Evolutionary conservation across 441 rosid genomes (phyloP).

Genomic region (Sinapis alba): DNA sequence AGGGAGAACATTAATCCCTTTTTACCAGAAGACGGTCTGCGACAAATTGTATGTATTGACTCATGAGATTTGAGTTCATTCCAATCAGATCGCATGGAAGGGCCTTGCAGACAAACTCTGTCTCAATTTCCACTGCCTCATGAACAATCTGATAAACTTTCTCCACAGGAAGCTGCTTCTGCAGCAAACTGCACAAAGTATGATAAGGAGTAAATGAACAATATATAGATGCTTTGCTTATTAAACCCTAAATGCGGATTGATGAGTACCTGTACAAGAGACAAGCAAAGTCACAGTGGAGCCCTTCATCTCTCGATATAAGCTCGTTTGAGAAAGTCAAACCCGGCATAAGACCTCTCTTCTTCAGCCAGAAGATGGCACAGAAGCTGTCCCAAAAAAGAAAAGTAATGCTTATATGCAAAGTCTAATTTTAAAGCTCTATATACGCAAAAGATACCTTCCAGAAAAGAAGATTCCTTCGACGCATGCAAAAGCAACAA

Average conservation of each 20-base stretch:
- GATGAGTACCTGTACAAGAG: slow-evolving; percentile 67
- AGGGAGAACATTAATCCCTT: background rate
- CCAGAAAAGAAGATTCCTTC: slow-evolving; percentile 97
- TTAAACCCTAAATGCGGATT: background rate
- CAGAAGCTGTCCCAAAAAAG: slow-evolving; percentile 62
- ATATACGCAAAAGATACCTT: slow-evolving; percentile 51
- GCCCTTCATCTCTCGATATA: slow-evolving; percentile 91
- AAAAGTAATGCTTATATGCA: background rate
- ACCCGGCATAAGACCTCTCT: slow-evolving; percentile 96
- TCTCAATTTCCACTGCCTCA: slow-evolving; percentile 89
- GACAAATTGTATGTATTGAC: slow-evolving; percentile 88
- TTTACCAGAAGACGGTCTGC: slow-evolving; percentile 88
- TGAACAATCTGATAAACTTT: slow-evolving; percentile 65
- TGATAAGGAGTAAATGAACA: slow-evolving; percentile 3
- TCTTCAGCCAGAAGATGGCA: slow-evolving; percentile 93
- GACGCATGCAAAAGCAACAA: slow-evolving; percentile 86
- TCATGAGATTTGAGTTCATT: slow-evolving; percentile 85
- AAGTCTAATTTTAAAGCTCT: background rate
- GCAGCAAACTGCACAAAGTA: slow-evolving; percentile 58
- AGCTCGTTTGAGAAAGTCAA: slow-evolving; percentile 91
- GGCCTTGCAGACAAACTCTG: slow-evolving; percentile 83
- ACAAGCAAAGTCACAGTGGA: slow-evolving; percentile 96
- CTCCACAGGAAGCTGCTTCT: slow-evolving; percentile 56
- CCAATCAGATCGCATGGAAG: slow-evolving; percentile 87
- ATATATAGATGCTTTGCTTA: background rate